Evolutionary conservation across 2,329 filamentous ascomycete species (phyloP), one percentile per base, ranked within the genome.

Genomic region (Hypoxylon sp.): DNA sequence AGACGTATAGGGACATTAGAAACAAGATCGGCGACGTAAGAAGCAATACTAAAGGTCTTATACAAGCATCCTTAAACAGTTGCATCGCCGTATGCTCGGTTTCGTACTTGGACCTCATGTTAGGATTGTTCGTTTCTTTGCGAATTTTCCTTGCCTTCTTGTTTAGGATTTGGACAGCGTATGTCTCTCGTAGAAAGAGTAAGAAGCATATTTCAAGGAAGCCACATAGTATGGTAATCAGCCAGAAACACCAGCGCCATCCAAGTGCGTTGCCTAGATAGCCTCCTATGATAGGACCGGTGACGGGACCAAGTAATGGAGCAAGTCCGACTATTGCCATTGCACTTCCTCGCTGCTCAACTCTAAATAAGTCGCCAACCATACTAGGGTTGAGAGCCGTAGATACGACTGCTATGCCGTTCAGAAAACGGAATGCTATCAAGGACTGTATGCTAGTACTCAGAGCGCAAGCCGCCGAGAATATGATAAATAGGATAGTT

Each of bases 191-290:
- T 2, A 63, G 11, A 11, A 67, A 37, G n/a, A 63, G 3, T 26
- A 63, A 13, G 14, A 63, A 59, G 42, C 59, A 57, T 35, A 67
- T 44, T 37, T 59, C 65, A 14, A 67, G 39, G 44, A 63, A 63
- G 26, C 54, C 65, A 29, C 54, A 59, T 26, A 67, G 9, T 46
- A 67, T 67, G 6, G 55, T 52, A 26, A 67, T 60, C 4, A 67
- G 26, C 60, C 60, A 67, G 51, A 67, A 67, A 8, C 50, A 55
- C 65, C 65, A 67, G 11, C 65, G 65, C 65, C 65, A 67, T 35
- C 65, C 60, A 22, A 67, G 22, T 3, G 54, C 42, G 11, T 26
- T 35, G 3, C 50, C 55, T 1, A 67, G 44, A n/a, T 55, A 67
- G 8, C 65, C 65, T 10, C 65, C 65, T 37, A 60, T 48, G 3